These are phyloP conservation scores for Exophiala lecanii-corni DNA, from an alignment of 2,329 filamentous ascomycete species.

Conservation along the genomic window DNA sequence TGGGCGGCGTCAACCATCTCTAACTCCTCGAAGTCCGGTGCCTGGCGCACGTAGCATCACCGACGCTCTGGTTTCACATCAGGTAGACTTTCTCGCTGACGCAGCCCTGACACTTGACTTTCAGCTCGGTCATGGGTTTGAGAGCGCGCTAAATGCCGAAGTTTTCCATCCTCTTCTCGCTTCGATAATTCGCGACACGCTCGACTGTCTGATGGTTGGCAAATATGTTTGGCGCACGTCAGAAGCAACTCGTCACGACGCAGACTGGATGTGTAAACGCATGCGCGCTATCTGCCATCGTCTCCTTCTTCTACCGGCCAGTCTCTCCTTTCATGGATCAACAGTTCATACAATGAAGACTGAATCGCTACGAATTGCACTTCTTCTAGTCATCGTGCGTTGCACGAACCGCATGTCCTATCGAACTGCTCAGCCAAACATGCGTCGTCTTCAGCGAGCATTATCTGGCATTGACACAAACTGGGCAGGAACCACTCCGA, in stretches of 20 bases:
- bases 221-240: slow-evolving; percentile 17
- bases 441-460: slow-evolving; percentile 18
- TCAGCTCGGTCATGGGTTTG: slow-evolving; percentile 8
- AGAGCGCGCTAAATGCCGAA: slow-evolving; percentile 4
- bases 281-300: slow-evolving; percentile 9
- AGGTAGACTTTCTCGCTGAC: slow-evolving; percentile 10
- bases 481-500: slow-evolving; percentile 15
- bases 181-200: slow-evolving; percentile 8
- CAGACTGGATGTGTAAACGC: slow-evolving; percentile 17
- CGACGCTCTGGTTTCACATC: slow-evolving; percentile 8
- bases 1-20: neutral
- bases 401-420: slow-evolving; percentile 11
- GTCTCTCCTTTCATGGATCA: neutral
- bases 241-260: slow-evolving; percentile 7
- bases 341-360: slow-evolving; percentile 1
- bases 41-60: slow-evolving; percentile 1
- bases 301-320: slow-evolving; percentile 5
- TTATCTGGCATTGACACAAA: slow-evolving; percentile 30
- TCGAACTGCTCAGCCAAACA: slow-evolving; percentile 11
- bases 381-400: slow-evolving; percentile 7
- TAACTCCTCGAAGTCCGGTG: neutral
- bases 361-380: slow-evolving; percentile 7
- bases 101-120: slow-evolving; percentile 6
- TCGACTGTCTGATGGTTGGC: slow-evolving; percentile 14
- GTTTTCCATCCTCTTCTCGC: slow-evolving; percentile 3